A percentile compares a stretch with the other conserved stretches of the same genome.
Conservation (phyloP, 805 yeast species). For the Metschnikowia peoriensis region DNA sequence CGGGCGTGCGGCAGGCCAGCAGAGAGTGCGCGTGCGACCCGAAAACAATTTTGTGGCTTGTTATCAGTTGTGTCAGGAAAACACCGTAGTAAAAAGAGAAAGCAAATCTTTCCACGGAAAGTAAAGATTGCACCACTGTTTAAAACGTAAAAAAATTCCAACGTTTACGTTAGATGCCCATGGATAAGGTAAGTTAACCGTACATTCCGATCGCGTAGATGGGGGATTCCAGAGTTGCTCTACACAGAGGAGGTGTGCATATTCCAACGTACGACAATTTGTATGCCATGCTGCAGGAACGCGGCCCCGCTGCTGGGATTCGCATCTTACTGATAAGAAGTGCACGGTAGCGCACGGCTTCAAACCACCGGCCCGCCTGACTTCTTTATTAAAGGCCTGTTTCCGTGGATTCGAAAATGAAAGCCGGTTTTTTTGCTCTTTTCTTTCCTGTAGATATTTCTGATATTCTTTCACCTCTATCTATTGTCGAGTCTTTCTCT, state of each 20-base stretch:
- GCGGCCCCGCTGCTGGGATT: background rate
- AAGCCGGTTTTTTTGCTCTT: background rate
- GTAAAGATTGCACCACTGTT: too few relatives aligned
- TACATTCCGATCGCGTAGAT: background rate
- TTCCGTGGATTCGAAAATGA: background rate
- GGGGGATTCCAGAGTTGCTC: background rate
- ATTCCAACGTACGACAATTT: background rate
- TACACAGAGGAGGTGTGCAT: background rate
- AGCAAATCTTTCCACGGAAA: too few relatives aligned
- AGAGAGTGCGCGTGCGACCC: background rate
- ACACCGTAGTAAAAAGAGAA: too few relatives aligned
- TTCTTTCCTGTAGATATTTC: background rate
- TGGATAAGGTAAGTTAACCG: background rate
- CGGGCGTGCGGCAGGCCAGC: background rate
- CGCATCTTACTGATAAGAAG: slow-evolving; percentile 4
- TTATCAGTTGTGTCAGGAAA: too few relatives aligned
- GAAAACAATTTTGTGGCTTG: background rate
- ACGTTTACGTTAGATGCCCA: too few relatives aligned
- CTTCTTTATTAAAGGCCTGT: background rate
- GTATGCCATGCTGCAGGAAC: background rate
- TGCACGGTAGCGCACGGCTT: background rate
- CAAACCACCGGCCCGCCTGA: background rate
- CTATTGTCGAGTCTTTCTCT: background rate
- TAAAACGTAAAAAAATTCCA: too few relatives aligned
- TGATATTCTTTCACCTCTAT: background rate